These are phyloP conservation scores for Brassica nigra DNA, from an alignment of 345 rosid species.

Conservation along the genomic window DNA sequence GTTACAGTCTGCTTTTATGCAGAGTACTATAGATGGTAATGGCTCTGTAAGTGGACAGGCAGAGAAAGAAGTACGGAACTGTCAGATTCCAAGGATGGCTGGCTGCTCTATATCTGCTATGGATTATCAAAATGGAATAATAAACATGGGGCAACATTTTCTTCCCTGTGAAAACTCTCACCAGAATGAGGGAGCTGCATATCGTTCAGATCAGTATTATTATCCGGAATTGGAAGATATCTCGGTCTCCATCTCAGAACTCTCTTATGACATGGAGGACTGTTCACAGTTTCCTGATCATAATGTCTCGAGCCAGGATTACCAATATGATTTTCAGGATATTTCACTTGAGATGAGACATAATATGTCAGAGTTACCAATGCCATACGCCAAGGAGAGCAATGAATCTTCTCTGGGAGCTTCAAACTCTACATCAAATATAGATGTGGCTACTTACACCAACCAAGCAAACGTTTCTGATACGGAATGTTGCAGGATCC, in stretches of 20 bases:
- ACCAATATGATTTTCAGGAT: slow-evolving; percentile 53
- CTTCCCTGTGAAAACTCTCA: slow-evolving; percentile 46
- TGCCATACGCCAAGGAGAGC: slow-evolving; percentile 47
- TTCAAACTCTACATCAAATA: slow-evolving; percentile 50
- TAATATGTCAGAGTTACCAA: slow-evolving; percentile 50
- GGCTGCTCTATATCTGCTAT: slow-evolving; percentile 65
- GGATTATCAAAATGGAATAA: slow-evolving; percentile 47
- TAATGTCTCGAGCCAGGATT: slow-evolving; percentile 49
- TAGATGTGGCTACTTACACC: slow-evolving; percentile 41
- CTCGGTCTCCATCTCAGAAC: slow-evolving; percentile 62
- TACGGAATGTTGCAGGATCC: slow-evolving; percentile 79
- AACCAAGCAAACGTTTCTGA: slow-evolving; percentile 61
- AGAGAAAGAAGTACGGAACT: slow-evolving; percentile 62
- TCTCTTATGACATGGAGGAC: slow-evolving; percentile 60
- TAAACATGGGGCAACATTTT: slow-evolving; percentile 49
- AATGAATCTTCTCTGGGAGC: slow-evolving; percentile 44
- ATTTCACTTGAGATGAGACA: slow-evolving; percentile 54
- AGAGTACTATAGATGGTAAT: slow-evolving; percentile 59
- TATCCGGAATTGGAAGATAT: slow-evolving; percentile 56
- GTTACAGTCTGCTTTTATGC: slow-evolving; percentile 56
- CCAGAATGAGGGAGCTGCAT: slow-evolving; percentile 57
- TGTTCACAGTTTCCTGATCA: slow-evolving; percentile 56
- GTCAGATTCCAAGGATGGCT: slow-evolving; percentile 58
- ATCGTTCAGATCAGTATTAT: slow-evolving; percentile 62
- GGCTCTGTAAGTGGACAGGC: slow-evolving; percentile 49